phyloP scores from a whole-genome alignment of 2,329 filamentous ascomycete species.

The Beauveria sp. region DNA sequence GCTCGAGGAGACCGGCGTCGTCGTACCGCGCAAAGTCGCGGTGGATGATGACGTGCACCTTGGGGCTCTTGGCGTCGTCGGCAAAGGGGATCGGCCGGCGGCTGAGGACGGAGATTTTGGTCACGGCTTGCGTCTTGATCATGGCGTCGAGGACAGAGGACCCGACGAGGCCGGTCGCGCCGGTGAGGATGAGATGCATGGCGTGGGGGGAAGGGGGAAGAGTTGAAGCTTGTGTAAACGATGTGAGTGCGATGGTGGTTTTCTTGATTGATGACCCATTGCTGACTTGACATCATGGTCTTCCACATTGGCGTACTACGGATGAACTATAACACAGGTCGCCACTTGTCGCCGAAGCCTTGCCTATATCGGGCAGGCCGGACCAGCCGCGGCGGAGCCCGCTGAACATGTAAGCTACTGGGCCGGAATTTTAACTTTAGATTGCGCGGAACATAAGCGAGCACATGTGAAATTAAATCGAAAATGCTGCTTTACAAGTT shows the following conservation, averaged over 20 bases:
- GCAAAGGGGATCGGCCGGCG: slow-evolving; percentile 57
- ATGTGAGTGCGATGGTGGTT: no score
- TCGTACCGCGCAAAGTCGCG: slow-evolving; percentile 58
- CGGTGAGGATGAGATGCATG: slow-evolving; percentile 61
- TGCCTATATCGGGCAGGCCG: background rate
- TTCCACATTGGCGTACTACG: no score
- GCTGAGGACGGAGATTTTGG: slow-evolving; percentile 60
- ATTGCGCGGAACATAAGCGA: no score
- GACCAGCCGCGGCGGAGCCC: background rate
- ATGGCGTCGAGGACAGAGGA: slow-evolving; percentile 54
- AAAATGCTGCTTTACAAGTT: no score
- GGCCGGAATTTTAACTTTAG: background rate
- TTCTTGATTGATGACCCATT: background rate
- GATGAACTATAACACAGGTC: background rate
- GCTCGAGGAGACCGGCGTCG: slow-evolving; percentile 40
- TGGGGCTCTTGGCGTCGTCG: slow-evolving; percentile 46
- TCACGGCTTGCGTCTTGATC: slow-evolving; percentile 45
- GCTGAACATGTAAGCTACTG: background rate
- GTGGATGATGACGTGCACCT: slow-evolving; percentile 60
- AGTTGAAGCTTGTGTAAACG: no score
- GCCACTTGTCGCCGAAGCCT: slow-evolving; percentile 5
- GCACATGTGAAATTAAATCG: no score
- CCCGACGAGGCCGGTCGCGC: slow-evolving; percentile 61
- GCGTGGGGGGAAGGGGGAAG: no score
- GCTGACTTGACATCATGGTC: no score